Evolutionary conservation across 129 eudicot species (phyloP).

Genomic region (Centella asiatica): DNA sequence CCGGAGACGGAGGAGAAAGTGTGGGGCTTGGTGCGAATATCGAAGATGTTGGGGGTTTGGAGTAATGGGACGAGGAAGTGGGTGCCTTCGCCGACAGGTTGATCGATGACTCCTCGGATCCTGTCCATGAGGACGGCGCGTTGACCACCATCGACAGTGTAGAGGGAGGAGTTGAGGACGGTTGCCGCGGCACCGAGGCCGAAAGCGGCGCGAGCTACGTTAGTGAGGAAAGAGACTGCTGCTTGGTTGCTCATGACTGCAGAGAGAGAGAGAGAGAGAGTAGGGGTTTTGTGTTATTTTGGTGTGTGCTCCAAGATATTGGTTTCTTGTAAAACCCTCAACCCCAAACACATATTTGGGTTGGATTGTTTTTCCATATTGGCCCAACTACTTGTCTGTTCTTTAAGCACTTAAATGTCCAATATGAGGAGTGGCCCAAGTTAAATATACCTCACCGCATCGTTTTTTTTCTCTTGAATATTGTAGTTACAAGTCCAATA

Average conservation of each 20-base stretch:
- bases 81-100: slow-evolving; percentile 78
- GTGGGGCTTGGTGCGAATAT: slow-evolving; percentile 82
- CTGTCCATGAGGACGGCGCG: slow-evolving; percentile 90
- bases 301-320: too few species aligned
- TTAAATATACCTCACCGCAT: too few species aligned
- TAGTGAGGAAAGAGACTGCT: slow-evolving; percentile 44
- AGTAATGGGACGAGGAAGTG: slow-evolving; percentile 82
- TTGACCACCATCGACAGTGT: slow-evolving; percentile 94
- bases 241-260: slow-evolving; percentile 36
- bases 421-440: too few species aligned
- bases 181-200: slow-evolving; percentile 64
- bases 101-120: slow-evolving; percentile 69
- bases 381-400: too few species aligned
- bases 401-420: too few species aligned
- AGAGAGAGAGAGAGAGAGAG: too few species aligned
- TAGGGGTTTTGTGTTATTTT: too few species aligned
- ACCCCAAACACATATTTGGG: too few species aligned
- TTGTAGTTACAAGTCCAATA: too few species aligned
- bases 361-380: too few species aligned
- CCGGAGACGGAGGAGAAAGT: slow-evolving; percentile 75
- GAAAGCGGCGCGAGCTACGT: slow-evolving; percentile 74
- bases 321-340: too few species aligned
- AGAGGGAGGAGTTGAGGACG: slow-evolving; percentile 55
- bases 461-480: too few species aligned
- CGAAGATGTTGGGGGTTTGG: slow-evolving; percentile 81